These are phyloP conservation scores for Ochetophila trinervis DNA, from an alignment of 306 rosid species.

Conservation along the genomic window DNA sequence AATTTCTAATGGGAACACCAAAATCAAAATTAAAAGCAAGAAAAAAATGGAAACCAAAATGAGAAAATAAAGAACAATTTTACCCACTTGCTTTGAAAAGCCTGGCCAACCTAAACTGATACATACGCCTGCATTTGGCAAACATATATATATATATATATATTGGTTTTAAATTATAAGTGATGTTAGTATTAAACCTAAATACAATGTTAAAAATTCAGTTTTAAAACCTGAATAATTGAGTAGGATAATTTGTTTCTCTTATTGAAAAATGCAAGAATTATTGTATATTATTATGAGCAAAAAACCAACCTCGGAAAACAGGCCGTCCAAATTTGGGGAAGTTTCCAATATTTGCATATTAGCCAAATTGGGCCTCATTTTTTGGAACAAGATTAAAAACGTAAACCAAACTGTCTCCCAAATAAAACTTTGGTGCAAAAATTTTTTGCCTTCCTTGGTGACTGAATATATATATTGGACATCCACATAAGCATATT, in stretches of 20 bases:
- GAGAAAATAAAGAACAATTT: constrained; percentile 6
- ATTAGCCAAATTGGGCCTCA: too few relatives aligned
- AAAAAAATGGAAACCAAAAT: neutral
- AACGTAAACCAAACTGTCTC: too few relatives aligned
- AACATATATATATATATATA: neutral
- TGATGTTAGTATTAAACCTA: constrained; percentile 8
- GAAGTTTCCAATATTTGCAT: too few relatives aligned
- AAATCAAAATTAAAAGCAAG: neutral
- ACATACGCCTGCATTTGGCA: neutral
- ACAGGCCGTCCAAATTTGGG: too few relatives aligned
- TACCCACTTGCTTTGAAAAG: constrained; percentile 19
- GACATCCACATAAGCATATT: too few relatives aligned
- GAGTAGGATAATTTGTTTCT: neutral
- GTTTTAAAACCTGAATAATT: neutral
- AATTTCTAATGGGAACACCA: constrained; percentile 20
- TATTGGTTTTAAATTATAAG: constrained; percentile 7
- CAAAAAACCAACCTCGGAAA: too few relatives aligned
- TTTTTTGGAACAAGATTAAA: too few relatives aligned
- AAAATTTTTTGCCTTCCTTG: too few relatives aligned
- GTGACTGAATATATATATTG: too few relatives aligned
- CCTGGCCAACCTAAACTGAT: constrained; percentile 20
- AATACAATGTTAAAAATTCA: neutral
- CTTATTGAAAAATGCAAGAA: too few relatives aligned
- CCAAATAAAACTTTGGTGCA: too few relatives aligned
- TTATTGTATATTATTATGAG: too few relatives aligned